These are phyloP conservation scores for Capronia coronata DNA, from an alignment of 2,329 filamentous ascomycete species.

Conservation along the genomic window DNA sequence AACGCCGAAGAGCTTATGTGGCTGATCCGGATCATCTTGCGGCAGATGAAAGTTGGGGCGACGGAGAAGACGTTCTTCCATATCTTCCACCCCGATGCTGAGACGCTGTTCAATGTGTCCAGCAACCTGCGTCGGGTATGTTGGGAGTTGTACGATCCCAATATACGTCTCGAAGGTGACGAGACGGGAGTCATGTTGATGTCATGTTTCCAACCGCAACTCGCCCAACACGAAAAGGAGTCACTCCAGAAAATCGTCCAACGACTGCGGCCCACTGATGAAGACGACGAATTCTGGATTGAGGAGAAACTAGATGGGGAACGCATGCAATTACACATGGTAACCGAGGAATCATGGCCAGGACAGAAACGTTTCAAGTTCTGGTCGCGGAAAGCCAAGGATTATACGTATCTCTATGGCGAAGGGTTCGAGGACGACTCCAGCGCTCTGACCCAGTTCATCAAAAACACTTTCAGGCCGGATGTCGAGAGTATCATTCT, in stretches of 20 bases:
- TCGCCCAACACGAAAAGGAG: conserved; percentile 69
- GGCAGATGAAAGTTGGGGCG: conserved; percentile 67
- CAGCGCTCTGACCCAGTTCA: conserved; percentile 70
- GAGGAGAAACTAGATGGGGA: conserved; percentile 98
- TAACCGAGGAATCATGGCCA: conserved; percentile 57
- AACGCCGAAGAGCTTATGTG: conserved; percentile 89
- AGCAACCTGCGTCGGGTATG: conserved; percentile 86
- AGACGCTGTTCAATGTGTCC: conserved; percentile 77
- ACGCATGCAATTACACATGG: conserved; percentile 93
- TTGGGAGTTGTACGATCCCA: conserved; percentile 79
- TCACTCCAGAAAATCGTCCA: conserved; percentile 50
- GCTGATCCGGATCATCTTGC: conserved; percentile 87
- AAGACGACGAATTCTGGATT: conserved; percentile 82
- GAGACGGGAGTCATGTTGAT: conserved; percentile 72
- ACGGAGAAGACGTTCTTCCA: conserved; percentile 85
- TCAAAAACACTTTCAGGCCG: conserved; percentile 67
- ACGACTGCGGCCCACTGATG: conserved; percentile 58
- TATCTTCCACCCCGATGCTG: conserved; percentile 72
- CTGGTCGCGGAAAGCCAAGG: conserved; percentile 93
- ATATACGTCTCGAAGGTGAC: conserved; percentile 65
- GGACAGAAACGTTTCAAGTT: conserved; percentile 74
- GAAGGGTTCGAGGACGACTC: conserved; percentile 65
- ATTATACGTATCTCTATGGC: conserved; percentile 93
- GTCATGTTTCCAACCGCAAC: conserved; percentile 93
- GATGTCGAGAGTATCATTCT: conserved; percentile 81